Base-by-base conservation (phyloP, 1,139 yeast genomes). In the Candida labiduridarum region DNA sequence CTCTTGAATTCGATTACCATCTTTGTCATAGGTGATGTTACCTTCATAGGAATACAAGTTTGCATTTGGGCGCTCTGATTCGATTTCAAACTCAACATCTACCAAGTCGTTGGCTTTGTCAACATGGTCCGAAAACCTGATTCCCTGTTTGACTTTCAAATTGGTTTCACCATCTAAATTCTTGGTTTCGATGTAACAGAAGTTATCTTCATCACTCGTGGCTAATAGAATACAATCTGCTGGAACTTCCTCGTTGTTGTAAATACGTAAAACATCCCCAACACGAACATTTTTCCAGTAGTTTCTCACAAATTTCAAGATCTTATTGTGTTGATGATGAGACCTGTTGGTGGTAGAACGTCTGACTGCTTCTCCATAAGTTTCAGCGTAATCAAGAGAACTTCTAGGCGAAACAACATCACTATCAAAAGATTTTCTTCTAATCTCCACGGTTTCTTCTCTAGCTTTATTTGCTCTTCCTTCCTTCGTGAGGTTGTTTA, bases 131-230 rank as follows among this genome's bases (percentile, higher is more conserved):
- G 96, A 91, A 59, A 89, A 83, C 52, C 83, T 81, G 50, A 94
- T 71, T 12, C 96, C 85, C 56, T 83, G 85, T 54, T 90, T 87
- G 46, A 84, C 83, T 67, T 94, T 94, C 65, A 94, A 78, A 65
- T 94, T 94, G 4, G 98, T 90, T 69, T 94, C 99, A 66, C 99
- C 99, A 69, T 94, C 98, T 60, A 94, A 78, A 66, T 94, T 94
- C 63, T 91, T 92, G 1, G 99, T 94, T 68, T 94, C 98, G 41
- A 92, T 85, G 62, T 86, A 92, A 69, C 98, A 92, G 44, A 87
- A 91, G 41, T 96, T 96, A 64, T 94, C 98, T 1, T 79, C 67
- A 64, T 92, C 97, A 0, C 96, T 87, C 0, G 96, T 85, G 2
- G 96, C 82, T 42, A 94, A 64, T 30, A 92, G 72, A 15, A 90